phyloP scores from a whole-genome alignment of 192 early-diverging fungal genomes.

The Coemansia sp. region DNA sequence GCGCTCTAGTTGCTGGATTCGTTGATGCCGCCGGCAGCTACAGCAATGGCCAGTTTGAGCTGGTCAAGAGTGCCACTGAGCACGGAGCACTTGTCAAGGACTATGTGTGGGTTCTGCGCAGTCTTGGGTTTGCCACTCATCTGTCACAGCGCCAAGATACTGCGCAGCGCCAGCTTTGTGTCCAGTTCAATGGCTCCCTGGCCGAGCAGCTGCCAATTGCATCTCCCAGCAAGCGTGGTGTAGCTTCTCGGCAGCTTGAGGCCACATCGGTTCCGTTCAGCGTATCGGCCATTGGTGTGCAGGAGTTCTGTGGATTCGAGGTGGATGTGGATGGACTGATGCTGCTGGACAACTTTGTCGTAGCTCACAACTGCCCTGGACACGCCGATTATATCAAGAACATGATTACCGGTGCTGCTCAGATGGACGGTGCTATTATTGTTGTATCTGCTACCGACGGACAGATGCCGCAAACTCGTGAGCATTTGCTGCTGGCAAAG shows the following conservation, averaged over 20 bases:
- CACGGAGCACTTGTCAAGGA: constrained; percentile 10
- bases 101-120: constrained; percentile 38
- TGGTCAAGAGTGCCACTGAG: not conserved
- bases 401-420: constrained; percentile 97
- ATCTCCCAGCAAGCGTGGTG: not conserved
- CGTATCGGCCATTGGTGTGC: constrained; percentile 12
- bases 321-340: constrained; percentile 37
- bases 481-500: constrained; percentile 93
- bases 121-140: constrained; percentile 30
- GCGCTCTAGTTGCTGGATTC: constrained; percentile 26
- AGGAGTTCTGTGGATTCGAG: constrained; percentile 28
- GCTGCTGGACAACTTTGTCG: constrained; percentile 32
- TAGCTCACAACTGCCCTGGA: constrained; percentile 72
- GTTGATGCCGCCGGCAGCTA: constrained; percentile 19
- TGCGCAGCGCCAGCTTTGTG: not conserved
- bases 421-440: constrained; percentile 98
- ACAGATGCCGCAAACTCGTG: constrained; percentile 98
- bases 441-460: constrained; percentile 97
- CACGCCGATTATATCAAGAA: constrained; percentile 99
- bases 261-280: constrained; percentile 24
- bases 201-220: constrained; percentile 23
- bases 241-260: not conserved
- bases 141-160: not conserved
- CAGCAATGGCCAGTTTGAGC: constrained; percentile 19
- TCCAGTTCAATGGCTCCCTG: constrained; percentile 7